Evolutionary conservation across 345 rosid species (phyloP).

Genomic region (Psidium friedrichsthalianum): DNA sequence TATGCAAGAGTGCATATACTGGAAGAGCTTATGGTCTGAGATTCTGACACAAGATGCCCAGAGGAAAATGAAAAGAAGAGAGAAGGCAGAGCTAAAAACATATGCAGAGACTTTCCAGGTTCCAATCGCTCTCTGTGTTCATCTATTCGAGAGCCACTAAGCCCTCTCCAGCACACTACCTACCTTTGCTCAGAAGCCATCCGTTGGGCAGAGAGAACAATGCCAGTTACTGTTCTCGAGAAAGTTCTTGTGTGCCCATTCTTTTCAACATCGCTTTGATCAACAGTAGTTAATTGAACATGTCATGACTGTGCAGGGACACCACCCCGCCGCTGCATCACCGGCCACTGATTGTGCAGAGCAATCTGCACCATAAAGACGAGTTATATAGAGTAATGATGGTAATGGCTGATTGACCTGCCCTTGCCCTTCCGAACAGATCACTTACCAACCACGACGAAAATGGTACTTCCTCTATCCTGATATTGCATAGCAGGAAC

Average conservation of each 20-base stretch:
- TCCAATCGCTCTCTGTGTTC: background rate
- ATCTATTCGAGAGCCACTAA: background rate
- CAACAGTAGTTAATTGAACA: background rate
- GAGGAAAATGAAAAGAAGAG: background rate
- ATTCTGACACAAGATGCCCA: background rate
- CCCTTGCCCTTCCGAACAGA: background rate
- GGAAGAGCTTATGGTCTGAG: background rate
- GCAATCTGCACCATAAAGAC: constrained; percentile 45
- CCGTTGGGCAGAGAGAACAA: background rate
- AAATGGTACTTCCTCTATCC: background rate
- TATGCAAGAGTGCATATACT: background rate
- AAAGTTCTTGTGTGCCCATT: background rate
- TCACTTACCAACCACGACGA: background rate
- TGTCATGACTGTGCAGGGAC: constrained; percentile 18
- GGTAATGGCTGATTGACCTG: background rate
- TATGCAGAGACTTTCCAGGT: background rate
- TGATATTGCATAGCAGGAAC: background rate
- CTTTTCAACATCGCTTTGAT: background rate
- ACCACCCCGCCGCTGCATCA: constrained; percentile 56
- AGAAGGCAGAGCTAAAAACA: background rate
- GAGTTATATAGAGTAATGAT: background rate
- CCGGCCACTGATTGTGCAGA: constrained; percentile 72
- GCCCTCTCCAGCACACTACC: background rate
- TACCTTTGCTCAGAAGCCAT: background rate
- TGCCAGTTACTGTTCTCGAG: background rate